Evolutionary conservation across 176 grass and related monocot genomes (phyloP).

Genomic region (Oryza australiensis): DNA sequence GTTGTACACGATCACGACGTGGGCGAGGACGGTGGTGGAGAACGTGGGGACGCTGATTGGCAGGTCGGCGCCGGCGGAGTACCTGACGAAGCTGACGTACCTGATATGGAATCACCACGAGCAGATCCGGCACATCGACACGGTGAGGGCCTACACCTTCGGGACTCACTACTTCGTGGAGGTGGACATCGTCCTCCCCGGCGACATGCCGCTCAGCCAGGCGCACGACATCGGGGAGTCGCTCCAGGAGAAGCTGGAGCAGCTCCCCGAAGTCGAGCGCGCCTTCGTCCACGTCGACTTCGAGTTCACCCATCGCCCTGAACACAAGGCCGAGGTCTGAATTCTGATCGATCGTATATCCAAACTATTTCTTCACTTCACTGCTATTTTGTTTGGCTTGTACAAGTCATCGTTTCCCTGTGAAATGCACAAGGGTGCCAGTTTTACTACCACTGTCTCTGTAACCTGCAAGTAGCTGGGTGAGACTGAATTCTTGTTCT

Average conservation of each 20-base stretch:
- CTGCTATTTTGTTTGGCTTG: background rate
- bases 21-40: conserved; percentile 82
- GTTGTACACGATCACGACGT: conserved; percentile 72
- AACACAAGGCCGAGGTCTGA: conserved; percentile 65
- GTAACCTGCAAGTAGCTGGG: background rate
- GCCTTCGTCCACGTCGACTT: conserved; percentile 90
- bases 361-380: too few relatives aligned
- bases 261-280: conserved; percentile 75
- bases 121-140: conserved; percentile 80
- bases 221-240: conserved; percentile 83
- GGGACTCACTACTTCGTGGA: conserved; percentile 87
- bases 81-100: conserved; percentile 85
- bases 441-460: background rate
- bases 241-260: conserved; percentile 85
- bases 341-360: background rate
- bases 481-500: background rate
- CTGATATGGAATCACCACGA: conserved; percentile 86
- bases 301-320: conserved; percentile 65
- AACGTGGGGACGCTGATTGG: conserved; percentile 76
- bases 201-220: conserved; percentile 66
- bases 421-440: background rate
- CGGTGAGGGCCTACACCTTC: conserved; percentile 76
- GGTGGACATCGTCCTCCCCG: conserved; percentile 73
- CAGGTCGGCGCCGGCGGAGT: conserved; percentile 69
- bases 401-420: background rate